Conservation (phyloP, 23 red algal genomes). For the Gracilaria gracilis region DNA sequence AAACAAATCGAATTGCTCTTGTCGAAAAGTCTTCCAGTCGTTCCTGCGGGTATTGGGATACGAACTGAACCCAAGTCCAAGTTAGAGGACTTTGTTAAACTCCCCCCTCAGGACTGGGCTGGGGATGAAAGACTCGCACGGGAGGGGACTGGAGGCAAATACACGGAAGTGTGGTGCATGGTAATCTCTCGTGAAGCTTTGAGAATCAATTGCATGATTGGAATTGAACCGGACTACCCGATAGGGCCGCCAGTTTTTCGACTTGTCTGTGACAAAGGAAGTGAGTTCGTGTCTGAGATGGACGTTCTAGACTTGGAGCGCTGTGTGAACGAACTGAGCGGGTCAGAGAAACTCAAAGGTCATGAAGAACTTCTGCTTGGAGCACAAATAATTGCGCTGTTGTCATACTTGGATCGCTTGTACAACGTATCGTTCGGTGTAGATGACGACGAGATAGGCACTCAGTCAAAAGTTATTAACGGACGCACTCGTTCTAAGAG, state of each 20-base stretch:
- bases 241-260: slow-evolving; percentile 25
- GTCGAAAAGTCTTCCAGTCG: slow-evolving; percentile 27
- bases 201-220: slow-evolving; percentile 44
- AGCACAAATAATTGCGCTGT: slow-evolving; percentile 32
- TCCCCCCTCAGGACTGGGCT: slow-evolving; percentile 7
- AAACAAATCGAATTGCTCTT: slow-evolving; percentile 47
- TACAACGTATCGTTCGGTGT: neutral
- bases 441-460: neutral
- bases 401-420: slow-evolving; percentile 30
- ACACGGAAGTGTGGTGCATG: slow-evolving; percentile 55
- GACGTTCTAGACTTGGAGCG: slow-evolving; percentile 48
- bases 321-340: slow-evolving; percentile 45
- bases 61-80: slow-evolving; percentile 45
- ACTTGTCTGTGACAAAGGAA: slow-evolving; percentile 28
- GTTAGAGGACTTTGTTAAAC: slow-evolving; percentile 48
- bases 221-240: slow-evolving; percentile 54
- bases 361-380: slow-evolving; percentile 27
- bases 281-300: slow-evolving; percentile 17
- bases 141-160: slow-evolving; percentile 24
- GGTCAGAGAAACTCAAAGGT: neutral
- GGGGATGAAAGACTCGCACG: slow-evolving; percentile 24
- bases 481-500: slow-evolving; percentile 42
- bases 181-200: slow-evolving; percentile 11
- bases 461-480: neutral
- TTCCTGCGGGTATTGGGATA: slow-evolving; percentile 37